Percentiles rank a stretch among this genome's conserved stretches.
Evolutionary conservation across 768 basidiomycete genomes (phyloP).

Genomic region (Rhodotorula babjevae): DNA sequence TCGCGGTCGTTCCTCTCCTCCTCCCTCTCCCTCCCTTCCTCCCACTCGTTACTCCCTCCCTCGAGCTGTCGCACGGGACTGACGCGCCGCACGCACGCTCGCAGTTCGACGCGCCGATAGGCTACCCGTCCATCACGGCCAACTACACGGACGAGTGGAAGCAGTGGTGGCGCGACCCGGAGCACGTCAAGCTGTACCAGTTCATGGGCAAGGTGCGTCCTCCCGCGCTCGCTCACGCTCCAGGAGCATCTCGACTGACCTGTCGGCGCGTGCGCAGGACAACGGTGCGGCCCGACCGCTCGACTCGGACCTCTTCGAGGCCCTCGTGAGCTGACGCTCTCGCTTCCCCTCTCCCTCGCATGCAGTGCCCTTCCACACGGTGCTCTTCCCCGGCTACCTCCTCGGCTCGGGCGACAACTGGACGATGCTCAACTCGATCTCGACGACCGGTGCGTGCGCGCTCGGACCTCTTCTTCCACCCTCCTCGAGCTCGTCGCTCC

Average conservation of each 20-base stretch:
- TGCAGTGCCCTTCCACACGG: slow-evolving; percentile 90
- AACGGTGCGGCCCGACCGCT: slow-evolving; percentile 7
- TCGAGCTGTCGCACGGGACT: not conserved
- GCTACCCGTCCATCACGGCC: slow-evolving; percentile 95
- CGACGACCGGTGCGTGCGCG: slow-evolving; percentile 70
- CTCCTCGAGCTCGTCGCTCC: no score
- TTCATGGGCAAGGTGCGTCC: slow-evolving; percentile 99
- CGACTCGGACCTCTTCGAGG: no score
- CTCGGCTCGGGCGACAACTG: slow-evolving; percentile 84
- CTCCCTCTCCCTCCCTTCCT: not conserved
- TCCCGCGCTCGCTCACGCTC: not conserved
- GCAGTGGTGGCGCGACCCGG: slow-evolving; percentile 91
- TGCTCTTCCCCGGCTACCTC: slow-evolving; percentile 86
- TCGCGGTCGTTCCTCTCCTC: slow-evolving; percentile 23
- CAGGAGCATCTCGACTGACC: no score
- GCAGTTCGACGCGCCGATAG: slow-evolving; percentile 93
- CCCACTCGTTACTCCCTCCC: no score
- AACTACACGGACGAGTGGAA: slow-evolving; percentile 92
- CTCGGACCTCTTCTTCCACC: no score
- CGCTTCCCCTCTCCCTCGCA: not conserved
- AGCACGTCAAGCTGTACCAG: slow-evolving; percentile 85
- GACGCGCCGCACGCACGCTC: not conserved
- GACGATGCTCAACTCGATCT: slow-evolving; percentile 90
- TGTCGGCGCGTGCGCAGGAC: slow-evolving; percentile 3
- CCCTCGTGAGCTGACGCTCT: not conserved